Base-by-base conservation (phyloP, 2,329 filamentous ascomycete species). In the Paecilomyces variotii region DNA sequence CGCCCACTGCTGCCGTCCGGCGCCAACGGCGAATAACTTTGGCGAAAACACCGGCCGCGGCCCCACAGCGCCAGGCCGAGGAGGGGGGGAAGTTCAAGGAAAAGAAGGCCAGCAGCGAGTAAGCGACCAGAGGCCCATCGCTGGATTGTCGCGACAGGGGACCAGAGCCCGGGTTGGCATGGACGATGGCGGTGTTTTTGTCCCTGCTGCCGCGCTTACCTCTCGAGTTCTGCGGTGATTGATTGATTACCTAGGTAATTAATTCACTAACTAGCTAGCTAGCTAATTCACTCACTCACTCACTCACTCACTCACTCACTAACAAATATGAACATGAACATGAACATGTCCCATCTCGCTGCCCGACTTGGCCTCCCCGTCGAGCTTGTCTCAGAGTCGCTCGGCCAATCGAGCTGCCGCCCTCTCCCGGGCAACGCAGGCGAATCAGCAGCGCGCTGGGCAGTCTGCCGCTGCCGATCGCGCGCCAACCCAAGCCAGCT, bases 391-490 rank as follows among this genome's bases (percentile, higher is more conserved):
- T 66, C 63, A 67, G 65, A 67, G 64, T 65, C 67, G 65, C 60
- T 61, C 59, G 55, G 58, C 64, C 64, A 65, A 66, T 61, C 59
- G 60, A 49, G 58, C 28, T 54, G 56, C 27, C 56, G 61, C 25
- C 28, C 50, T 19, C 14, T 28, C 52, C 52, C 59, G 59, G 62
- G 63, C 66, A 64, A 60, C 62, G 65, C 26, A 32, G 57, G 9
- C 53, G 28, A 27, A 26, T 26, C 25, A 53, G 28, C 28, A 2
- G 39, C 35, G 53, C 45, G 30, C 26, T 57, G 55, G 63, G 67
- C 62, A 66, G 64, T 66, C 67, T 65, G 67, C 66, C 67, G 65
- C 67, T 69, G 72, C 68, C 67, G 71, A 73, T 74, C 71, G 70
- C 71, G 71, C 71, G 71, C 68, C 69, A 73, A 73, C 65, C 65